Percentiles rank a stretch among this genome's conserved stretches.
phyloP scores from a whole-genome alignment of 768 basidiomycete species.

The Termitomyces sp. region DNA sequence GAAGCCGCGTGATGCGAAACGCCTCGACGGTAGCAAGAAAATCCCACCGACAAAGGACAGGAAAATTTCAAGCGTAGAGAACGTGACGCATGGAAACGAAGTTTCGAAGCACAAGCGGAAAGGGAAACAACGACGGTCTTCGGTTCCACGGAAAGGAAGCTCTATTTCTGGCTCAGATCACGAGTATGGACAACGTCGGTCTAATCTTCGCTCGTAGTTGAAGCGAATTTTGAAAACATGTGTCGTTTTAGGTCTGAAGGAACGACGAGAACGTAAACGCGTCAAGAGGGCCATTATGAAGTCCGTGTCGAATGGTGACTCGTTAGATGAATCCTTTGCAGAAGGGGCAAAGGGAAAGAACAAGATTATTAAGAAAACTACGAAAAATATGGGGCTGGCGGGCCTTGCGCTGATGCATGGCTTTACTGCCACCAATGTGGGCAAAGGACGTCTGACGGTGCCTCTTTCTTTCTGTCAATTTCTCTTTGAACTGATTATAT shows the following conservation, averaged over 20 bases:
- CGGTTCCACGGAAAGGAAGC: background rate
- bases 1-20: slow-evolving; percentile 36
- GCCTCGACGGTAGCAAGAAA: background rate
- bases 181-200: slow-evolving; percentile 7
- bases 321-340: slow-evolving; percentile 9
- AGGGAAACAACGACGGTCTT: slow-evolving; percentile 1
- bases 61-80: background rate
- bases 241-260: slow-evolving; percentile 45
- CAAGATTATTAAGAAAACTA: slow-evolving; percentile 18
- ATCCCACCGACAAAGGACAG: slow-evolving; percentile 2
- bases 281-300: slow-evolving; percentile 50
- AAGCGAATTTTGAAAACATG: background rate
- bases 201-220: background rate
- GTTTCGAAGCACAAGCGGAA: background rate
- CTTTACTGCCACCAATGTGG: slow-evolving; percentile 57
- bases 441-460: slow-evolving; percentile 60
- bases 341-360: slow-evolving; percentile 16
- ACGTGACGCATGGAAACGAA: background rate
- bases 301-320: slow-evolving; percentile 19
- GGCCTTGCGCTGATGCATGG: slow-evolving; percentile 66
- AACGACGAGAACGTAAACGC: slow-evolving; percentile 62
- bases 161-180: background rate
- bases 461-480: slow-evolving; percentile 6
- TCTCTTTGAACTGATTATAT: background rate
- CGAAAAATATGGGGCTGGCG: slow-evolving; percentile 33